These are phyloP conservation scores for Ceratocystis huliohia DNA, from an alignment of 2,329 filamentous ascomycete genomes.

Conservation along the genomic window DNA sequence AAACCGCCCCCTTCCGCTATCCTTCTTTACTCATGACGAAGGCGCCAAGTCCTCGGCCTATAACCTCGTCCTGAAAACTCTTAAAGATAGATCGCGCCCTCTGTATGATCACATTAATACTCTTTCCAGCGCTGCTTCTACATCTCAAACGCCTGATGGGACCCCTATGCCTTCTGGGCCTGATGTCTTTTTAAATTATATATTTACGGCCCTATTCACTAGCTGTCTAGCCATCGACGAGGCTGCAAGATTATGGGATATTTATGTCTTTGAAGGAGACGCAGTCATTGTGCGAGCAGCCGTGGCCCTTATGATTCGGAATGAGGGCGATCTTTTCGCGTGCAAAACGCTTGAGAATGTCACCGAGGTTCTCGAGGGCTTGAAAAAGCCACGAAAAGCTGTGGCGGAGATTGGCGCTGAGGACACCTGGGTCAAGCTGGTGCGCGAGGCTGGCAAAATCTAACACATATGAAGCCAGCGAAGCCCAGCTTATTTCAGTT, in stretches of 20 bases:
- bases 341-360: conserved; percentile 36
- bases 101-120: conserved; percentile 50
- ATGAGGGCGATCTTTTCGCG: conserved; percentile 40
- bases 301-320: conserved; percentile 49
- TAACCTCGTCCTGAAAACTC: conserved; percentile 53
- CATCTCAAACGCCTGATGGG: not conserved
- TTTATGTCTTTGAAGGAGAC: conserved; percentile 74
- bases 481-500: not conserved
- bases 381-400: conserved; percentile 27
- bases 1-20: conserved; percentile 61
- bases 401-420: conserved; percentile 36
- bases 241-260: conserved; percentile 63
- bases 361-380: conserved; percentile 30
- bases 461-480: conserved; percentile 19
- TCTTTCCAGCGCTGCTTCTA: conserved; percentile 7
- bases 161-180: conserved; percentile 25
- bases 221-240: conserved; percentile 52
- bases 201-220: conserved; percentile 56
- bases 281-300: conserved; percentile 56
- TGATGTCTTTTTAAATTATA: conserved; percentile 42
- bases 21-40: conserved; percentile 58
- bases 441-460: conserved; percentile 31
- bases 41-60: conserved; percentile 58
- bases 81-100: conserved; percentile 49
- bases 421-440: conserved; percentile 34